A percentile compares a stretch with the other conserved stretches of the same genome.
phyloP scores from a whole-genome alignment of 495 filamentous ascomycete species.

The Neurospora hispaniola region DNA sequence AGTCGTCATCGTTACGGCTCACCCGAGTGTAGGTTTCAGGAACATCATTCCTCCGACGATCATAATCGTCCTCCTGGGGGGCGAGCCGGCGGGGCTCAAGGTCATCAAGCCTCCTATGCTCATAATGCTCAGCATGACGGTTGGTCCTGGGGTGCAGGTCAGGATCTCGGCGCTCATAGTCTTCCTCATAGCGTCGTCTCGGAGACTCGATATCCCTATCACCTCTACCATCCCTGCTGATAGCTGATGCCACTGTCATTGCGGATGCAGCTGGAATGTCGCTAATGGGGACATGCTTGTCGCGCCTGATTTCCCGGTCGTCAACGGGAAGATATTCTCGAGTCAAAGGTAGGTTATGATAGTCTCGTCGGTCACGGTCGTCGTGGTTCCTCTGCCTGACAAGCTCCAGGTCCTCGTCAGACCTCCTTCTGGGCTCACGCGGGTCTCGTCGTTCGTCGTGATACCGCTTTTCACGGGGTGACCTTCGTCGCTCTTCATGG shows the following conservation, averaged over 20 bases:
- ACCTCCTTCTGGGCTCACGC: conserved; percentile 17
- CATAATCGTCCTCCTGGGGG: neutral
- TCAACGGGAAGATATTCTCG: neutral
- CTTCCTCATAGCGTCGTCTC: neutral
- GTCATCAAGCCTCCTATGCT: neutral
- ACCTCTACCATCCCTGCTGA: neutral
- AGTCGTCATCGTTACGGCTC: conserved; percentile 6
- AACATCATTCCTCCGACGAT: neutral
- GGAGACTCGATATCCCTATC: neutral
- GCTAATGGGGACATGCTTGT: neutral
- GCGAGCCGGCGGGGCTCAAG: neutral
- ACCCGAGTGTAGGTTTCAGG: conserved; percentile 1
- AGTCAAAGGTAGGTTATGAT: neutral
- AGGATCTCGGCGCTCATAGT: neutral
- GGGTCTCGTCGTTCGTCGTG: conserved; percentile 28
- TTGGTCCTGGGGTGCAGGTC: neutral
- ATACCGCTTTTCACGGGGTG: conserved; percentile 15
- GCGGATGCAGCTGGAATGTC: neutral
- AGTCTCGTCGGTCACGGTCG: conserved; percentile 7
- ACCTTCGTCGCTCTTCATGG: conserved; percentile 17
- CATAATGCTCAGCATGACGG: neutral
- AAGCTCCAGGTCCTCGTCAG: conserved; percentile 27
- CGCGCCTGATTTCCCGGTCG: neutral
- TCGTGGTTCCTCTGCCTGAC: conserved; percentile 12
- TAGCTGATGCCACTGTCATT: neutral